Conservation (phyloP, 176 grass and related monocot species). For the Oryza meridionalis region DNA sequence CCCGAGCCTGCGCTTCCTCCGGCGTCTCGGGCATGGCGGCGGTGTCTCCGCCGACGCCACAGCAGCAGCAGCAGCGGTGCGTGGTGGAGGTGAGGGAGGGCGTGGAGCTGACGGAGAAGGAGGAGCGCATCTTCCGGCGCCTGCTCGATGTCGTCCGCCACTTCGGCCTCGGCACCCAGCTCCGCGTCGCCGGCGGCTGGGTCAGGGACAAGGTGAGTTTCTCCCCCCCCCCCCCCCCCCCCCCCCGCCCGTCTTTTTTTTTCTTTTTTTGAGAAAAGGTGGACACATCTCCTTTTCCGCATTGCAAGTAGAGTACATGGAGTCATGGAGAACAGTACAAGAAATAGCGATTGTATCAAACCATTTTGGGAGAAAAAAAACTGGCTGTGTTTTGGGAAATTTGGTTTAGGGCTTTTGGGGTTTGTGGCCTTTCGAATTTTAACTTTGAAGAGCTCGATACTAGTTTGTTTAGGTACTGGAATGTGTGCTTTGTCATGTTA, state of each 20-base stretch:
- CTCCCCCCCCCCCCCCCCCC: too few relatives aligned
- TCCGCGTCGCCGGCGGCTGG: constrained; percentile 66
- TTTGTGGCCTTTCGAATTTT: too few relatives aligned
- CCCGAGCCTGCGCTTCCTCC: constrained; percentile 23
- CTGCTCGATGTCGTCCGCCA: constrained; percentile 76
- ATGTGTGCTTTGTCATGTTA: not conserved
- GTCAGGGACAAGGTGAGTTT: constrained; percentile 56
- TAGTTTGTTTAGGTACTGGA: not conserved
- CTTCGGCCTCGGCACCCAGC: constrained; percentile 68
- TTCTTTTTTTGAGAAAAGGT: not conserved
- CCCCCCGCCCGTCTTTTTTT: too few relatives aligned
- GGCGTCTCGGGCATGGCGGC: constrained; percentile 28
- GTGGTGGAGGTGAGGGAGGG: constrained; percentile 52
- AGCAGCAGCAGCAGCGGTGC: constrained; percentile 5
- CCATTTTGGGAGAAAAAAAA: too few relatives aligned
- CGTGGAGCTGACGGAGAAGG: constrained; percentile 75
- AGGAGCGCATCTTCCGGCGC: constrained; percentile 70
- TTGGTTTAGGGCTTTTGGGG: not conserved
- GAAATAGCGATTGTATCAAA: too few relatives aligned
- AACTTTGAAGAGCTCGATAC: too few relatives aligned
- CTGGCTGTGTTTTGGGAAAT: too few relatives aligned
- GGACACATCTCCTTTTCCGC: not conserved
- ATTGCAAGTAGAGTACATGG: not conserved
- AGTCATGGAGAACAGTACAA: not conserved
- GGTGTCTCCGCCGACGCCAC: not conserved